Conservation (phyloP, 352 stramenopile genomes). For the Blastocystis sp. region DNA sequence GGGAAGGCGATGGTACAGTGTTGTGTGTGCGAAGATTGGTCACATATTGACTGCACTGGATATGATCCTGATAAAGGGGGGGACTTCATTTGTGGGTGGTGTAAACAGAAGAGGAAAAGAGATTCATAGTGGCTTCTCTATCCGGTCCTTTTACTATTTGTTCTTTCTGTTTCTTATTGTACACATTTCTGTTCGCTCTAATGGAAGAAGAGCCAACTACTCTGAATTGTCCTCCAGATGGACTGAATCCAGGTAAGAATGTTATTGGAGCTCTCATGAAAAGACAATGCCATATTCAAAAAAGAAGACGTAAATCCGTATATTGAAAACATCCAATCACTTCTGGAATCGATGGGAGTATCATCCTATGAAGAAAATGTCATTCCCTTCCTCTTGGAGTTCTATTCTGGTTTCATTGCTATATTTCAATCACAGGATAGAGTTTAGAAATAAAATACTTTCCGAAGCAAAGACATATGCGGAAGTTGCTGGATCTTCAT, state of each 20-base stretch:
- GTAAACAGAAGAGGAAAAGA: slow-evolving; percentile 32
- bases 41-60: slow-evolving; percentile 9
- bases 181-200: not conserved
- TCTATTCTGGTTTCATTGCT: not conserved
- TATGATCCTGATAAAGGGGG: not conserved
- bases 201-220: not conserved
- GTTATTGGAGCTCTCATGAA: not conserved
- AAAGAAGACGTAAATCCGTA: slow-evolving; percentile 34
- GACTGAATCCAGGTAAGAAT: not conserved
- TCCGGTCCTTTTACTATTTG: not conserved
- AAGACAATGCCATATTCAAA: slow-evolving; percentile 39
- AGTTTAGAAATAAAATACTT: slow-evolving; percentile 15
- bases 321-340: not conserved
- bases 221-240: not conserved
- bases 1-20: slow-evolving; percentile 64
- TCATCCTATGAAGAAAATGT: slow-evolving; percentile 60
- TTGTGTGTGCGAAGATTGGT: slow-evolving; percentile 10
- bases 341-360: slow-evolving; percentile 1
- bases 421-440: not conserved
- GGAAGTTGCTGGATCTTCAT: not conserved
- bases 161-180: slow-evolving; percentile 19
- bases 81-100: slow-evolving; percentile 49
- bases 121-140: not conserved
- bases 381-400: slow-evolving; percentile 55
- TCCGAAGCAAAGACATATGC: slow-evolving; percentile 49